Conservation (phyloP, 176 grass and related monocot species). For the Aegilops speltoides region DNA sequence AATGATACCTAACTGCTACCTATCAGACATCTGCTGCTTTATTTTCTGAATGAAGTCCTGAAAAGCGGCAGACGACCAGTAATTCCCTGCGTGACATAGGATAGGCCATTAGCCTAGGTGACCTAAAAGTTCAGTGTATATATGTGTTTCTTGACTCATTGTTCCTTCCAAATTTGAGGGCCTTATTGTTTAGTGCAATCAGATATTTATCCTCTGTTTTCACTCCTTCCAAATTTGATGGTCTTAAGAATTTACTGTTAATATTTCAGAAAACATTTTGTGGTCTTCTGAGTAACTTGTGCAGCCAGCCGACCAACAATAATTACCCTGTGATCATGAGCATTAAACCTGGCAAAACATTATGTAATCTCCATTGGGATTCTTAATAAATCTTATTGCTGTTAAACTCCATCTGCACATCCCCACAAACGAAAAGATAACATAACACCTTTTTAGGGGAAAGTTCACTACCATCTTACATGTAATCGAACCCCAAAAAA, state of each 20-base stretch:
- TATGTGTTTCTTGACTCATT: conserved; percentile 1
- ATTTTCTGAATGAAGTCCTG: not conserved
- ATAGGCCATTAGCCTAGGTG: not conserved
- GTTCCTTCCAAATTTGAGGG: not conserved
- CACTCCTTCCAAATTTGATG: not conserved
- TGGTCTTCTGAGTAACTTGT: not conserved
- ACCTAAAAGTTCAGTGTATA: conserved; percentile 18
- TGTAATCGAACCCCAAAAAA: not conserved
- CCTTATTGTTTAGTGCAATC: conserved; percentile 2
- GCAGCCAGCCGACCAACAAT: not conserved
- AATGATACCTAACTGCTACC: not conserved
- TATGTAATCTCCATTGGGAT: not conserved
- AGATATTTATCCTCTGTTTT: not conserved
- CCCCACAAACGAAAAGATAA: not conserved
- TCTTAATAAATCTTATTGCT: not conserved
- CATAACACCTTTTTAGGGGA: not conserved
- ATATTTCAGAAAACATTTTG: not conserved
- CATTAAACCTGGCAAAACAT: not conserved
- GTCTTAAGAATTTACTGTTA: not conserved
- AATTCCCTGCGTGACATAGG: conserved; percentile 7
- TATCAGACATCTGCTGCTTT: not conserved
- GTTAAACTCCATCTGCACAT: not conserved
- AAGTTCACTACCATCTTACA: not conserved
- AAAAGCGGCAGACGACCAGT: conserved; percentile 16
- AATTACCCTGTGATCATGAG: not conserved